These are phyloP conservation scores for Mycosphaerella arachidis DNA, from an alignment of 2,329 filamentous ascomycete species.

Conservation along the genomic window DNA sequence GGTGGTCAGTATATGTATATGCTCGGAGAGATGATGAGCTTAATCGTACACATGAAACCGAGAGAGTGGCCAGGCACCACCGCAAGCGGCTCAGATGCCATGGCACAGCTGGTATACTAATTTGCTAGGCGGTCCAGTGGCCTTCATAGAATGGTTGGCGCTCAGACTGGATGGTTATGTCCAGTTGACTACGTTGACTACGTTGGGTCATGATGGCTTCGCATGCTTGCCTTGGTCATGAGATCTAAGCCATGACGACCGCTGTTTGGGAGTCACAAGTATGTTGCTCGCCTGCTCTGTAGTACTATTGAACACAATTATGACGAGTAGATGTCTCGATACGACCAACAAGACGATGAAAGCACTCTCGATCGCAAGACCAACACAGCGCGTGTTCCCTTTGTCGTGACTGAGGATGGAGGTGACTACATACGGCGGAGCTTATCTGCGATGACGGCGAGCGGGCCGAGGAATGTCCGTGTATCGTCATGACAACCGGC, in stretches of 20 bases:
- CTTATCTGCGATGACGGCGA: not conserved
- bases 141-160: not conserved
- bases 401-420: not conserved
- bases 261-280: not conserved
- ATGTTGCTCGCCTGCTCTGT: not conserved
- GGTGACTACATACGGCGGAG: not conserved
- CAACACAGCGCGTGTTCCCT: not conserved
- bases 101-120: not conserved
- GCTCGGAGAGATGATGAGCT: not conserved
- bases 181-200: not conserved
- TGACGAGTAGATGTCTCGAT: not conserved
- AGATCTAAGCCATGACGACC: not conserved
- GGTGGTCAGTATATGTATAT: not conserved
- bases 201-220: not conserved
- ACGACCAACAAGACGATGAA: not conserved
- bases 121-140: not conserved
- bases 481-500: not conserved
- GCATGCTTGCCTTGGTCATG: not conserved
- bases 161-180: not conserved
- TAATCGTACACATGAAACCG: slow-evolving; percentile 38
- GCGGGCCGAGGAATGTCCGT: not conserved
- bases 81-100: slow-evolving; percentile 13
- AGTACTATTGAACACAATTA: not conserved
- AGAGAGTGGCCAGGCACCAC: slow-evolving; percentile 30
- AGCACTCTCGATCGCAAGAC: not conserved